A percentile compares a stretch with the other conserved stretches of the same genome.
Conservation (phyloP, 768 basidiomycete species). For the Saitozyma sp. region DNA sequence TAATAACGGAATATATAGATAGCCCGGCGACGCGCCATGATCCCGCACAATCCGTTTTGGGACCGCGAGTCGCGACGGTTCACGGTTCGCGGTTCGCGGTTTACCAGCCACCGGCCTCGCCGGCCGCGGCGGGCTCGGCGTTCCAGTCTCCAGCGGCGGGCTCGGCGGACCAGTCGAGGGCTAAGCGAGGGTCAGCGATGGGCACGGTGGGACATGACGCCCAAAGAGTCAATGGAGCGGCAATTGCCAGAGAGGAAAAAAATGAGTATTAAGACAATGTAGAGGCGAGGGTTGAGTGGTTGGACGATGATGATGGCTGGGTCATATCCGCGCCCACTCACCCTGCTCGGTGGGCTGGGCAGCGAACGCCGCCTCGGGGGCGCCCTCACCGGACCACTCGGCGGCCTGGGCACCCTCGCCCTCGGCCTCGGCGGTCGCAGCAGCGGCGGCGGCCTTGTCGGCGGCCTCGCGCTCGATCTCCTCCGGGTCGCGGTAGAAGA, state of each 20-base stretch:
- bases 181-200: conserved; percentile 46
- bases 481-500: conserved; percentile 99
- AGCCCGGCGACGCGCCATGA: too few relatives aligned
- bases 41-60: too few relatives aligned
- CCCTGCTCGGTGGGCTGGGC: conserved; percentile 55
- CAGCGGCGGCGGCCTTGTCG: conserved; percentile 82
- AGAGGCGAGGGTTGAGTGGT: too few relatives aligned
- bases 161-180: conserved; percentile 83
- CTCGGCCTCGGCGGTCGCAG: conserved; percentile 57
- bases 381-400: conserved; percentile 61
- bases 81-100: background rate
- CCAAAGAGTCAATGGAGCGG: background rate
- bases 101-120: conserved; percentile 42
- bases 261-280: too few relatives aligned
- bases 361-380: conserved; percentile 73
- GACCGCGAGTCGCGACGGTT: too few relatives aligned
- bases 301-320: too few relatives aligned
- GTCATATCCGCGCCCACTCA: conserved; percentile 21
- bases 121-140: conserved; percentile 65
- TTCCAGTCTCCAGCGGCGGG: conserved; percentile 72
- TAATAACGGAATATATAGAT: too few relatives aligned
- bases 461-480: conserved; percentile 98
- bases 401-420: conserved; percentile 42
- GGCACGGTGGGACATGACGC: background rate
- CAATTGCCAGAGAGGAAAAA: conserved; percentile 26